These are phyloP conservation scores for Chaetomium cochliodes DNA, from an alignment of 495 filamentous ascomycete species.

Conservation along the genomic window DNA sequence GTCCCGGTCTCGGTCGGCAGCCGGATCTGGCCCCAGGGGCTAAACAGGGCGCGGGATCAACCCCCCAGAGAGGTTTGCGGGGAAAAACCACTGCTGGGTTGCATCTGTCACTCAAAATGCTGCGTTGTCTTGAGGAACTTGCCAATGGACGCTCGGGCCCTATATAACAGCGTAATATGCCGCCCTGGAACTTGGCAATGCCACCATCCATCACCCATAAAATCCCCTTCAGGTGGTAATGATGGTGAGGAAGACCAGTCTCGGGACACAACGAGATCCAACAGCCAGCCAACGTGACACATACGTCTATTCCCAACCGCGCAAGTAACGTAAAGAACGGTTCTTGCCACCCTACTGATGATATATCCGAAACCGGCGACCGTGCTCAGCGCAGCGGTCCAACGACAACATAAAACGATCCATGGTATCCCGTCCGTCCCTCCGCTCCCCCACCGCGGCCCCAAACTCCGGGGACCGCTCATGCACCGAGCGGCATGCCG, in stretches of 20 bases:
- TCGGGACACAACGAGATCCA: background rate
- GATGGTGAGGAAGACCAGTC: background rate
- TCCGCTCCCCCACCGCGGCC: background rate
- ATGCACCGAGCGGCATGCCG: slow-evolving; percentile 4
- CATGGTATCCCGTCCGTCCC: background rate
- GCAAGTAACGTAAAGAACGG: background rate
- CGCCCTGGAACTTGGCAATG: background rate
- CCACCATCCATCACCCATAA: background rate
- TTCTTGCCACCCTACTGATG: too few relatives aligned
- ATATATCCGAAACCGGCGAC: background rate
- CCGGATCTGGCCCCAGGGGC: background rate
- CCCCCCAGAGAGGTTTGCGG: background rate
- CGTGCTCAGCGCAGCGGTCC: slow-evolving; percentile 5
- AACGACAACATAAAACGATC: background rate
- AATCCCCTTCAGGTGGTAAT: background rate
- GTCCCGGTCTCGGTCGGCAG: too few relatives aligned
- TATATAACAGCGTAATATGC: background rate
- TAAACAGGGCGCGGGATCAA: background rate
- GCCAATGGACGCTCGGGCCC: background rate
- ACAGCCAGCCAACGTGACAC: background rate
- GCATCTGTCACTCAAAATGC: background rate
- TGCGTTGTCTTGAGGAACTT: background rate
- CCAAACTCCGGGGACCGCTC: slow-evolving; percentile 9
- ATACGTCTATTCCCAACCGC: background rate
- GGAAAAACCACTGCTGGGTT: background rate